A percentile compares a stretch with the other conserved stretches of the same genome.
These are phyloP conservation scores for Annulohypoxylon stygium DNA, from an alignment of 495 filamentous ascomycete species.

Conservation along the genomic window DNA sequence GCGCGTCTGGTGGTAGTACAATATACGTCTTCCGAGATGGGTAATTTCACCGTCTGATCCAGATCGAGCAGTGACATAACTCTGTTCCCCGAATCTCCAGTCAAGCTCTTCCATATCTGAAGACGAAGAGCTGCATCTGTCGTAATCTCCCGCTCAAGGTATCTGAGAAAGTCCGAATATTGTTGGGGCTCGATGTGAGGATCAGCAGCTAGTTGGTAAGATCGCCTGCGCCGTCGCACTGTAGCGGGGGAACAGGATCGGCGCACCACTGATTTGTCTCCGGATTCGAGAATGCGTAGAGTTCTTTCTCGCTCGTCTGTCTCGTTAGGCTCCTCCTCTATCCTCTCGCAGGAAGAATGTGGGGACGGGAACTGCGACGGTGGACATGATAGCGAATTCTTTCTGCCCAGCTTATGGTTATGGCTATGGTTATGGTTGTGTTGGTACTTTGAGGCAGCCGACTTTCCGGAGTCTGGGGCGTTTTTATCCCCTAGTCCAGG, in stretches of 20 bases:
- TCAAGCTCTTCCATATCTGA: conserved; percentile 23
- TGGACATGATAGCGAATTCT: not conserved
- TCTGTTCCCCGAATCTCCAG: conserved; percentile 1
- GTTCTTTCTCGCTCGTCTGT: conserved; percentile 21
- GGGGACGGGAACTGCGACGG: not conserved
- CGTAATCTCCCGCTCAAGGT: conserved; percentile 24
- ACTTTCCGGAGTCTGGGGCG: not conserved
- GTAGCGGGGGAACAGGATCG: conserved; percentile 13
- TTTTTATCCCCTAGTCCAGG: not conserved
- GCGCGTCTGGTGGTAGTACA: not conserved
- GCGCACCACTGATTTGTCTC: not conserved
- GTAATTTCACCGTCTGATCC: not conserved
- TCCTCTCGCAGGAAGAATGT: not conserved
- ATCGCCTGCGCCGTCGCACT: conserved; percentile 16
- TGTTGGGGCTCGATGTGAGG: conserved; percentile 27
- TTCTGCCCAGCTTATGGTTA: not conserved
- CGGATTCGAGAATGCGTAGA: conserved; percentile 30
- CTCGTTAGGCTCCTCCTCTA: not conserved
- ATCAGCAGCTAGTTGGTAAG: conserved; percentile 26
- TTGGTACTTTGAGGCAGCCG: not conserved
- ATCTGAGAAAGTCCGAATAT: conserved; percentile 18
- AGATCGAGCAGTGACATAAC: not conserved
- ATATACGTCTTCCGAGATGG: not conserved
- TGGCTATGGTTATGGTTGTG: not conserved
- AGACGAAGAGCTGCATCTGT: conserved; percentile 23